A percentile compares a stretch with the other conserved stretches of the same genome.
Conservation (phyloP, 1,284 basidiomycete genomes). For the Ceratorhiza oryzae-sativae region DNA sequence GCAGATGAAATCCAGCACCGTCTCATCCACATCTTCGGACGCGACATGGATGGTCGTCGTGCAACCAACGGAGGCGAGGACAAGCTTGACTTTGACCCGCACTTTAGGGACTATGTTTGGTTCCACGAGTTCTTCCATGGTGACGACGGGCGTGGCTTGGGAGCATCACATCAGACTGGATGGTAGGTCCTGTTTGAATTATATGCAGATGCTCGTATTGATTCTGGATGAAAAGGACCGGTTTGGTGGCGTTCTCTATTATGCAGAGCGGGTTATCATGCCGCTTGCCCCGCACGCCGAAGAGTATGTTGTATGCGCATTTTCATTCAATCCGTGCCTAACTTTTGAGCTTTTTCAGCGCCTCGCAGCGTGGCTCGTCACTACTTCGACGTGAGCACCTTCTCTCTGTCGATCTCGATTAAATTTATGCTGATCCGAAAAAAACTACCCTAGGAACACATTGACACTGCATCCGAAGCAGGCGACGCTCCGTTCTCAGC, state of each 20-base stretch:
- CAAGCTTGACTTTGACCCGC: slow-evolving; percentile 89
- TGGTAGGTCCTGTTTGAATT: slow-evolving; percentile 64
- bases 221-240: slow-evolving; percentile 64
- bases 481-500: slow-evolving; percentile 66
- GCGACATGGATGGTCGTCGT: slow-evolving; percentile 83
- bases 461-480: slow-evolving; percentile 72
- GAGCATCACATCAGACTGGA: slow-evolving; percentile 97
- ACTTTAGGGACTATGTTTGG: slow-evolving; percentile 95
- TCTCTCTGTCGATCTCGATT: background rate
- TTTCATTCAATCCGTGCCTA: slow-evolving; percentile 33
- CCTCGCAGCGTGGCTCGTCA: slow-evolving; percentile 87
- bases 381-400: slow-evolving; percentile 84
- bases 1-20: slow-evolving; percentile 98
- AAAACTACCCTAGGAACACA: slow-evolving; percentile 64
- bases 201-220: slow-evolving; percentile 21
- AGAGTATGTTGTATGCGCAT: slow-evolving; percentile 62
- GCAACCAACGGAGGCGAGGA: slow-evolving; percentile 91
- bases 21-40: slow-evolving; percentile 94
- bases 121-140: slow-evolving; percentile 99
- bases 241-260: slow-evolving; percentile 90
- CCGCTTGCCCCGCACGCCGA: slow-evolving; percentile 84
- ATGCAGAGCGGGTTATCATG: slow-evolving; percentile 85
- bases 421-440: slow-evolving; percentile 5
- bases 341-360: slow-evolving; percentile 59
- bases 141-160: slow-evolving; percentile 88